Base-by-base conservation (phyloP, 2,329 filamentous ascomycete genomes). In the Pseudovirgaria hyperparasitica region DNA sequence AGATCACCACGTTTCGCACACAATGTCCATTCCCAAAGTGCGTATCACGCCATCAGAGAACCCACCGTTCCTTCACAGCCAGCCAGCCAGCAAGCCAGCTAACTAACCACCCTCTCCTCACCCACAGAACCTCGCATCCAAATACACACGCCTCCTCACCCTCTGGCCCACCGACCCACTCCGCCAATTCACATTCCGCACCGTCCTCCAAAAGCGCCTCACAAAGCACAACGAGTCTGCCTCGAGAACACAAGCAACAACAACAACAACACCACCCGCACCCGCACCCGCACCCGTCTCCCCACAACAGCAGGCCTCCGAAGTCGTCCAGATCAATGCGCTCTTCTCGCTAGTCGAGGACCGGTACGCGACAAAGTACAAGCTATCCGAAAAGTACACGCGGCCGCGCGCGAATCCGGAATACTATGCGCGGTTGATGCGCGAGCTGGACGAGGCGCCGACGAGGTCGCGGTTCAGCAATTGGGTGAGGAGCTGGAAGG, bases 291-390 rank as follows among this genome's bases (percentile, higher is more conserved):
- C 41, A 1, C 31, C 41, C 24, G 30, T 37, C 27, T 32, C 33
- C 10, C 24, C 32, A 5, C 9, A 34, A 16, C 23, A 11, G n/a
- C 9, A 17, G 20, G 13, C n/a, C 16, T n/a, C 10, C 17, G 22
- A 25, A 20, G 25, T 4, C 5, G 17, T 6, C 22, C 14, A 69
- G 38, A 48, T 72, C 28, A 74, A 73, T 38, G 70, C 68, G 4
- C 59, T 76, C 2, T 71, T 68, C 35, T 62, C 66, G 3, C 51
- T 76, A n/a, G 52, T 76, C 3, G 68, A 73, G 37, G 62, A 76
- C 42, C 53, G 66, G 25, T 74, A 72, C 39, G 54, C 49, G 24
- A 65, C 62, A 31, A 48, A 45, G 36, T 49, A 52, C 33, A 9
- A 19, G 9, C 16, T 52, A 51, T 30, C 35, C 44, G 1, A 27